phyloP scores from a whole-genome alignment of 176 grass and related monocot species.

The Aegilops speltoides region DNA sequence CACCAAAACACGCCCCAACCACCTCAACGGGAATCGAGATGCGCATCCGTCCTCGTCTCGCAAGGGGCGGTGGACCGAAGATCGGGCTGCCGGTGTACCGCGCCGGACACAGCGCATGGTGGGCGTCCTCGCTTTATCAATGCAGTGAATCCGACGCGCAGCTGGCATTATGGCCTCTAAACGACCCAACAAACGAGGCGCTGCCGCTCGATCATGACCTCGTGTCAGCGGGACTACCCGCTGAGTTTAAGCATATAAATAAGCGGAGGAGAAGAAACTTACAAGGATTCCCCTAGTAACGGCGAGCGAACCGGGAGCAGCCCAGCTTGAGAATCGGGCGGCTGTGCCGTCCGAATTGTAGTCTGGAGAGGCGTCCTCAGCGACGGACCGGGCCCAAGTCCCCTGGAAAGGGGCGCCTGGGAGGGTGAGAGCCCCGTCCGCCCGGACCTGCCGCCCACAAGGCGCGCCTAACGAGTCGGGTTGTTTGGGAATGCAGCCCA shows the following conservation, averaged over 20 bases:
- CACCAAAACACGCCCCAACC: no score
- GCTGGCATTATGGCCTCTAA: no score
- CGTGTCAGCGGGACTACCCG: not conserved
- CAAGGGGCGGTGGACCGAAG: no score
- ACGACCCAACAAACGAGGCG: no score
- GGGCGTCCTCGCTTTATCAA: no score
- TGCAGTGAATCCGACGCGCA: no score
- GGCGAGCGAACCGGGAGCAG: not conserved
- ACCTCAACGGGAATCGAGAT: no score
- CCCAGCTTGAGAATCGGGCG: conserved; percentile 1
- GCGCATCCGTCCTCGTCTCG: no score
- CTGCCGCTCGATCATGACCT: no score
- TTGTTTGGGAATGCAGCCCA: conserved; percentile 62
- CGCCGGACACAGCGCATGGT: no score
- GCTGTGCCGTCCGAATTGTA: conserved; percentile 15
- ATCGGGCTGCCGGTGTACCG: no score
- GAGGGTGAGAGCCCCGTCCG: conserved; percentile 58
- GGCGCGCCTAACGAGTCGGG: conserved; percentile 49
- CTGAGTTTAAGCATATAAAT: conserved; percentile 3
- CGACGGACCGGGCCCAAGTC: conserved; percentile 39
- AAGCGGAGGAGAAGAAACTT: conserved; percentile 3
- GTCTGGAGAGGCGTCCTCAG: conserved; percentile 52
- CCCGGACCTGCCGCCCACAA: no score
- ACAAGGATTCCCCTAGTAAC: conserved; percentile 21
- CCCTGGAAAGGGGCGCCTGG: conserved; percentile 47